phyloP scores from a whole-genome alignment of 192 early-diverging fungal species.

The Oehlia diaphana region DNA sequence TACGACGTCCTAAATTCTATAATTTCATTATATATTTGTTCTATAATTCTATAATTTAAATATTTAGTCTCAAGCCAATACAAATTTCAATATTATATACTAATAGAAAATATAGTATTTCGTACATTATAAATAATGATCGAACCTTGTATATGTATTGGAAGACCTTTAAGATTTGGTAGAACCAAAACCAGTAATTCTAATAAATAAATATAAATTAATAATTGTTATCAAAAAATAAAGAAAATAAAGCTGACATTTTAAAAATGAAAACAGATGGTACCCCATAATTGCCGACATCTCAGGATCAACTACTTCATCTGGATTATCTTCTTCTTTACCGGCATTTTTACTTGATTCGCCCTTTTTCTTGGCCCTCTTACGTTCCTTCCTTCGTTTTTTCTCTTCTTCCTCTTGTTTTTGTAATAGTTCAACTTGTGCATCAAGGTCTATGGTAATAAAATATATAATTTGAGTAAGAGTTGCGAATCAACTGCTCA shows the following conservation, averaged over 20 bases:
- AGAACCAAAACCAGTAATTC: constrained; percentile 57
- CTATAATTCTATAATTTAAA: too few species aligned
- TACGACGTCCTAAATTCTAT: too few species aligned
- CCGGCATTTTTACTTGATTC: constrained; percentile 16
- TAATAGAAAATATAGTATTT: too few species aligned
- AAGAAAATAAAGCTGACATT: not conserved
- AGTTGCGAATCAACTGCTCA: not conserved
- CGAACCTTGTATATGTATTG: too few species aligned
- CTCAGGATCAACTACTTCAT: constrained; percentile 53
- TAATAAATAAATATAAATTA: constrained; percentile 1
- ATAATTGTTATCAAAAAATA: not conserved
- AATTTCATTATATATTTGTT: too few species aligned
- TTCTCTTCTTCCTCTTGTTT: constrained; percentile 71
- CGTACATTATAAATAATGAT: not conserved
- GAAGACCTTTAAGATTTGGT: constrained; percentile 35
- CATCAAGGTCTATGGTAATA: constrained; percentile 58
- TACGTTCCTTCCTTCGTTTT: constrained; percentile 53
- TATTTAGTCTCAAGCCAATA: not conserved
- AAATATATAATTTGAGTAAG: not conserved
- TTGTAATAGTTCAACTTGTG: constrained; percentile 61
- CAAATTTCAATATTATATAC: not conserved
- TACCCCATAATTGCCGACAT: constrained; percentile 82
- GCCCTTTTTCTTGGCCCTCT: constrained; percentile 58
- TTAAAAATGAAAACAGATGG: not conserved
- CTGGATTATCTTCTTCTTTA: constrained; percentile 28